These are phyloP conservation scores for Fusarium sp. DNA, from an alignment of 2,329 filamentous ascomycete species.

Conservation along the genomic window DNA sequence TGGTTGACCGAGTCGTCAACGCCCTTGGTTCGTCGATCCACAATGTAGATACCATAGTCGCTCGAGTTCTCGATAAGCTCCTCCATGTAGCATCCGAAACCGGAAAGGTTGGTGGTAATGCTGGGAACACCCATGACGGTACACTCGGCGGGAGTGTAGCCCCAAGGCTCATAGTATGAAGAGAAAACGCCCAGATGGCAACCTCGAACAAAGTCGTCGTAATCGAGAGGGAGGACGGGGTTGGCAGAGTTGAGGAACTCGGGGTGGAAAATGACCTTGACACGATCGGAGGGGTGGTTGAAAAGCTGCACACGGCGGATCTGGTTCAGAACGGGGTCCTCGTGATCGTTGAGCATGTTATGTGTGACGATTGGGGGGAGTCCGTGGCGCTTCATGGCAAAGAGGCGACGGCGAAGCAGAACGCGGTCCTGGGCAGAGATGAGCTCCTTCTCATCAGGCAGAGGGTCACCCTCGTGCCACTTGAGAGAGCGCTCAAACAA, in stretches of 20 bases:
- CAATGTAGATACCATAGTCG: conserved; percentile 99
- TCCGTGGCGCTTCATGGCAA: conserved; percentile 93
- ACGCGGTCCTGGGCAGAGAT: conserved; percentile 93
- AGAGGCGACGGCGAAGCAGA: conserved; percentile 88
- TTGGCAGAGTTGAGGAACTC: conserved; percentile 97
- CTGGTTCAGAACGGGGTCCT: conserved; percentile 96
- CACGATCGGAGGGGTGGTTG: conserved; percentile 93
- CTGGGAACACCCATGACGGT: conserved; percentile 99
- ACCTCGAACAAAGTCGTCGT: conserved; percentile 97
- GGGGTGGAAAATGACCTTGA: conserved; percentile 98
- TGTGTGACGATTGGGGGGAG: conserved; percentile 97
- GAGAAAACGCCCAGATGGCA: conserved; percentile 96
- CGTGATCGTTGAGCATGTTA: conserved; percentile 95
- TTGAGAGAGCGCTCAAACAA: conserved; percentile 94
- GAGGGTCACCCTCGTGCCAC: conserved; percentile 93
- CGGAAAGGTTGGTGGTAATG: conserved; percentile 97
- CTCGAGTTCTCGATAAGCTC: conserved; percentile 97
- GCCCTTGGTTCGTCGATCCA: conserved; percentile 93
- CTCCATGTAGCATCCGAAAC: conserved; percentile 99
- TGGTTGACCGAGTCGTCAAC: conserved; percentile 98
- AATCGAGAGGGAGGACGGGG: conserved; percentile 93
- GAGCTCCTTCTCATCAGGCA: conserved; percentile 97
- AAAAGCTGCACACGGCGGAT: conserved; percentile 96
- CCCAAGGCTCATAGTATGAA: conserved; percentile 99
- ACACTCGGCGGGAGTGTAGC: conserved; percentile 97